Evolutionary conservation across 2,329 filamentous ascomycete genomes (phyloP).

Genomic region (Colletotrichum shisoi): DNA sequence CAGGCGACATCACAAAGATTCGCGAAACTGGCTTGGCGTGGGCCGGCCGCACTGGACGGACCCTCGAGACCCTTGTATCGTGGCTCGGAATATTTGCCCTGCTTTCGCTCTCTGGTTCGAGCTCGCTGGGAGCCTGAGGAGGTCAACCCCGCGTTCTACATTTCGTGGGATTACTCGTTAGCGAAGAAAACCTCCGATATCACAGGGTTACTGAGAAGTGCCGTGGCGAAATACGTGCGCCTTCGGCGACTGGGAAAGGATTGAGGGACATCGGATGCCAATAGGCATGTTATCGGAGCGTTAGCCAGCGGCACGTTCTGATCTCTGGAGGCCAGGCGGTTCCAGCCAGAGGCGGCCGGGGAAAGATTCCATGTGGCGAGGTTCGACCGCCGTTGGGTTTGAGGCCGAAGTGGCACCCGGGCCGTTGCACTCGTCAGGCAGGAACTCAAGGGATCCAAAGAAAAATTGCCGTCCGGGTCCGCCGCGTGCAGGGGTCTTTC

Average conservation of each 20-base stretch:
- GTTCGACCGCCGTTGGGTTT: slow-evolving; percentile 29
- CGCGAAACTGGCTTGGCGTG: slow-evolving; percentile 31
- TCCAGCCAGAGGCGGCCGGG: slow-evolving; percentile 18
- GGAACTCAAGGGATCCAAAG: slow-evolving; percentile 30
- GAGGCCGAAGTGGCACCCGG: slow-evolving; percentile 27
- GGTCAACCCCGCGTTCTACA: slow-evolving; percentile 17
- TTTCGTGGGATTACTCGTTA: background rate
- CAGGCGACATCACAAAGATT: slow-evolving; percentile 21
- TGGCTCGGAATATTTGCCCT: slow-evolving; percentile 34
- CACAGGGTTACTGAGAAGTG: background rate
- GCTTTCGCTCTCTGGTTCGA: slow-evolving; percentile 15
- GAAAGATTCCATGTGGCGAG: slow-evolving; percentile 28
- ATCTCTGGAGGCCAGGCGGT: background rate
- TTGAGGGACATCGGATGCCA: background rate
- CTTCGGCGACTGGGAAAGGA: background rate
- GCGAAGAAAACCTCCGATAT: background rate
- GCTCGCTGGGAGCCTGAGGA: background rate
- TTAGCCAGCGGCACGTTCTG: background rate
- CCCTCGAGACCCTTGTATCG: slow-evolving; percentile 35
- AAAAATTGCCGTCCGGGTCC: slow-evolving; percentile 26
- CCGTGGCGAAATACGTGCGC: background rate
- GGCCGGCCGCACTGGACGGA: slow-evolving; percentile 26
- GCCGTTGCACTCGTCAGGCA: slow-evolving; percentile 29
- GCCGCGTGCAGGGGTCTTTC: slow-evolving; percentile 29
- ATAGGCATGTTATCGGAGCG: background rate